Evolutionary conservation across 192 early-diverging fungal species (phyloP), one percentile per base, ranked within the genome.

Genomic region (Podila clonocystis): DNA sequence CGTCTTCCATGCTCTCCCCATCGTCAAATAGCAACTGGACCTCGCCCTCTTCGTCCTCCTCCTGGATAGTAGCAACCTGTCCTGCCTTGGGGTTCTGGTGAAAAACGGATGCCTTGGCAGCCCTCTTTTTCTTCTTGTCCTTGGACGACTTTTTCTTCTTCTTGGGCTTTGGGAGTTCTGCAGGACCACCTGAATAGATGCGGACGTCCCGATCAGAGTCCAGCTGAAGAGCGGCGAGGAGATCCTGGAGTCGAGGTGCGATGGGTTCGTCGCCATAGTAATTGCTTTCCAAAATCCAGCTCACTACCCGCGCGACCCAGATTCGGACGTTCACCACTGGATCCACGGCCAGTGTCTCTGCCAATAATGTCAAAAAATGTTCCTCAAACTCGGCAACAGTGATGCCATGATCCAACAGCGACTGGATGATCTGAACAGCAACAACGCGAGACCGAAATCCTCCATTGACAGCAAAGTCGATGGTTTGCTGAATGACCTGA

Each of bases 291-390:
- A 77, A 58, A n/a, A 87, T 64, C 48, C 64, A 67, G 38, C 61
- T 66, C 22, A 90, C 71, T 4, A 89, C 75, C n/a, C 93, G 75
- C 0, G 91, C 91, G 29, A 92, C 73, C 17, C 86, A 90, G 75
- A 95, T 95, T 17, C 92, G 88, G 30, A 95, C 91, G 64, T 95
- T 94, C 5, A 88, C 88, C 20, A 95, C 90, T 20, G 82, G 69
- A 73, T 95, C 94, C 11, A 74, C 50, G 0, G 89, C 87, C 38
- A 95, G 72, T 11, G 79, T 82, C 5, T 86, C 87, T n/a, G 45
- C 62, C 48, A 95, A 60, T 28, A 88, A 73, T 2, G 90, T 87
- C 65, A 95, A 68, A 52, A 95, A 94, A 65, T 92, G 90, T 61
- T 88, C 87, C 52, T 92, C 91, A 74, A 95, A 94, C 12, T 89